These are phyloP conservation scores for Pavlovales sp. DNA, from an alignment of 208 protist species.

Conservation along the genomic window DNA sequence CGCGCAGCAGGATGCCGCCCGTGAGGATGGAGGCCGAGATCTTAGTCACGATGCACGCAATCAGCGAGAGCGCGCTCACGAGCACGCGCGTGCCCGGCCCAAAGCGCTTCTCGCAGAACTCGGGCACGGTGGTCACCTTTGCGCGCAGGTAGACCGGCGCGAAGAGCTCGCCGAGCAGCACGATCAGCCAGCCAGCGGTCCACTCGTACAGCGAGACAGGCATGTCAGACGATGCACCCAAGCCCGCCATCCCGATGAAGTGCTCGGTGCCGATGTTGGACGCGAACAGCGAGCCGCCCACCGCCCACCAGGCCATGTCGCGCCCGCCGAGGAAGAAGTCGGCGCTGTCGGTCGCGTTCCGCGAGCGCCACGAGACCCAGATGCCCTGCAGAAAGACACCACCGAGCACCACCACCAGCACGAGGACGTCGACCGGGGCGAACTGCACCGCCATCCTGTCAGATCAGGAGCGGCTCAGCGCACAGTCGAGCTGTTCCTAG, in stretches of 20 bases:
- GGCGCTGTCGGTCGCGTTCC: not conserved
- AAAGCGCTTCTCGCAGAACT: slow-evolving; percentile 30
- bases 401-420: not conserved
- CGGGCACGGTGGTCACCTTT: not conserved
- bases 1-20: slow-evolving; percentile 13
- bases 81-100: not conserved
- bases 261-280: slow-evolving; percentile 48
- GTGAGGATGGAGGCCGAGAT: slow-evolving; percentile 28
- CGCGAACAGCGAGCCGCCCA: slow-evolving; percentile 34
- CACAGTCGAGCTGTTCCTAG: too few species aligned
- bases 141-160: slow-evolving; percentile 25
- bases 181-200: slow-evolving; percentile 7
- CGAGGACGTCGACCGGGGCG: not conserved
- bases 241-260: slow-evolving; percentile 24
- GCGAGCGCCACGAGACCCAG: not conserved
- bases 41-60: slow-evolving; percentile 44
- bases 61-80: not conserved
- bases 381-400: not conserved
- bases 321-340: slow-evolving; percentile 37
- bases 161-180: slow-evolving; percentile 38
- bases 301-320: not conserved
- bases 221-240: not conserved
- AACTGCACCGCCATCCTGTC: too few species aligned
- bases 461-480: too few species aligned
- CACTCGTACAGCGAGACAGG: slow-evolving; percentile 37